Conservation (phyloP, 2,329 filamentous ascomycete species). For the Reticulascus tulasneorum region DNA sequence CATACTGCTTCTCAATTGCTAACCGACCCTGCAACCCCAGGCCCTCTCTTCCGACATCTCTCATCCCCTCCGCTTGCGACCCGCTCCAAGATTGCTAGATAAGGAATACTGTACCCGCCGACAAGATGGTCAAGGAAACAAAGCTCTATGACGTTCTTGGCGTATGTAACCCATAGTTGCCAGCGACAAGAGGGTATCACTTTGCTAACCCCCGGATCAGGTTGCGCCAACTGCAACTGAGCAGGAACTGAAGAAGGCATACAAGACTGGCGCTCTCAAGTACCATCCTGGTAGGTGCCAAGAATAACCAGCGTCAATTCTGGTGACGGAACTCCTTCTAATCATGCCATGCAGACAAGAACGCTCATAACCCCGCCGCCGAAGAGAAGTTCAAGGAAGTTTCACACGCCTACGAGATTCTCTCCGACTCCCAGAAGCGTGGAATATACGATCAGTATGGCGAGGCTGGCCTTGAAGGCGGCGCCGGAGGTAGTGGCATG, state of each 20-base stretch:
- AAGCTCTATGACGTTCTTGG: constrained; percentile 77
- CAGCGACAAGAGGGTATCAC: background rate
- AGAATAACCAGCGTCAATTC: background rate
- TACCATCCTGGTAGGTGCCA: constrained; percentile 71
- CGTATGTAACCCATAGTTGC: constrained; percentile 60
- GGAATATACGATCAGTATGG: constrained; percentile 94
- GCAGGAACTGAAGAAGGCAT: constrained; percentile 84
- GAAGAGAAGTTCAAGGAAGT: constrained; percentile 99
- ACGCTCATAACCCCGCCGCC: constrained; percentile 85
- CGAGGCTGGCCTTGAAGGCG: constrained; percentile 91
- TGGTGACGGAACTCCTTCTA: constrained; percentile 1
- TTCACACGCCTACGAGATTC: constrained; percentile 90
- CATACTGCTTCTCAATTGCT: background rate
- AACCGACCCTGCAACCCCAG: constrained; percentile 2
- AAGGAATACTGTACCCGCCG: constrained; percentile 5
- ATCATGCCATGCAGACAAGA: constrained; percentile 76
- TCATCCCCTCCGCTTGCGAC: constrained; percentile 1
- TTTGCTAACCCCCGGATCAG: constrained; percentile 36
- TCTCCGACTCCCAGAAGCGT: constrained; percentile 90
- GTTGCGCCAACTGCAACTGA: constrained; percentile 77
- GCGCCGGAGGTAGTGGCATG: constrained; percentile 76
- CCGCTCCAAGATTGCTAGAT: constrained; percentile 5
- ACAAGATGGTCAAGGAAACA: constrained; percentile 71
- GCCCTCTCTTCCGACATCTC: constrained; percentile 7
- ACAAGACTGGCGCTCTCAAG: constrained; percentile 79